Conservation (phyloP, 1,284 basidiomycete genomes). For the Cutaneotrichosporon curvatum region DNA sequence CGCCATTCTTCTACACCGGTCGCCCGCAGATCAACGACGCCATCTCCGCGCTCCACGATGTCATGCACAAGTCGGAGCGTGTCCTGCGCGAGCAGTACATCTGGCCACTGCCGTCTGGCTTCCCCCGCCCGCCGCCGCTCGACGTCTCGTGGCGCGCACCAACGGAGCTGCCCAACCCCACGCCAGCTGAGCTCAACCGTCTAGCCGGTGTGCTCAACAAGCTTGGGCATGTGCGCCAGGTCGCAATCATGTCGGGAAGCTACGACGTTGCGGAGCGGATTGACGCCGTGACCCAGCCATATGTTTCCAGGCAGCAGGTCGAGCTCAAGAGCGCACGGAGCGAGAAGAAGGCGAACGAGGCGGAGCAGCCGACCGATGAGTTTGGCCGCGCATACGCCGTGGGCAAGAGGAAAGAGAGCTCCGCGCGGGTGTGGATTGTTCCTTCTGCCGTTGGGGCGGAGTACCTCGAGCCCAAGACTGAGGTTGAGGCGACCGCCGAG, state of each 20-base stretch:
- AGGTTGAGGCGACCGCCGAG: background rate
- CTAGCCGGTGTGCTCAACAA: conserved; percentile 62
- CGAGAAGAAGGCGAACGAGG: background rate
- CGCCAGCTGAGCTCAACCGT: conserved; percentile 65
- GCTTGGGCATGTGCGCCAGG: conserved; percentile 62
- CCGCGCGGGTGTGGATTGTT: conserved; percentile 89
- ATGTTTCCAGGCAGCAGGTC: conserved; percentile 50
- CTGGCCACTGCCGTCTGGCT: conserved; percentile 67
- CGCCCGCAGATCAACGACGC: conserved; percentile 69
- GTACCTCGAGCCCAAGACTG: background rate
- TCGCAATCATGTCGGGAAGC: conserved; percentile 60
- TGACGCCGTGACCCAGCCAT: conserved; percentile 55
- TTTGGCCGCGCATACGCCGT: conserved; percentile 72
- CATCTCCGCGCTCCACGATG: conserved; percentile 60
- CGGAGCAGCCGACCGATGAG: conserved; percentile 51
- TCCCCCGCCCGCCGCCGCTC: conserved; percentile 55
- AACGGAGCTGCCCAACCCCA: conserved; percentile 57
- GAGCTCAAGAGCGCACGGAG: background rate
- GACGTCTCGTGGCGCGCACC: conserved; percentile 61
- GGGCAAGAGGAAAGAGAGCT: conserved; percentile 77
- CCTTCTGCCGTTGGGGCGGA: conserved; percentile 51
- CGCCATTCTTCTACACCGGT: conserved; percentile 83
- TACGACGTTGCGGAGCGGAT: conserved; percentile 56
- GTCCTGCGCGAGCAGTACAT: conserved; percentile 63
- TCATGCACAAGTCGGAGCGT: conserved; percentile 55